Evolutionary conservation across 148 eudicot species (phyloP).

Genomic region (Heliamphora exappendiculata): DNA sequence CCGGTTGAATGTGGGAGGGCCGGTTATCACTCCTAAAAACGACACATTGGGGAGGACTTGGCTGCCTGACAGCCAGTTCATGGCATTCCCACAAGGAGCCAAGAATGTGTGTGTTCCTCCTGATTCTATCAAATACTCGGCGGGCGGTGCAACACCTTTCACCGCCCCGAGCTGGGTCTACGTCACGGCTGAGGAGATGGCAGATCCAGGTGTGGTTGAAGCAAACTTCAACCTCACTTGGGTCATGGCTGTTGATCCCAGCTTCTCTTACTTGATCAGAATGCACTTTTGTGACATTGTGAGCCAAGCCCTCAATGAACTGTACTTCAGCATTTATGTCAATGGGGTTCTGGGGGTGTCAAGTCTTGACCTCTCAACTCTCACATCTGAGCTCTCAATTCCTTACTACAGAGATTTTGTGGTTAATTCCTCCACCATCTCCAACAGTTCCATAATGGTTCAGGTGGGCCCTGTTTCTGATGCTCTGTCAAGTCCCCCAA

Average conservation of each 20-base stretch:
- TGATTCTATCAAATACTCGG: constrained; percentile 26
- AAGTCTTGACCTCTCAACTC: constrained; percentile 39
- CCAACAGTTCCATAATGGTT: constrained; percentile 34
- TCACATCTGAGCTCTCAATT: constrained; percentile 34
- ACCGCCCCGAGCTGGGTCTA: constrained; percentile 50
- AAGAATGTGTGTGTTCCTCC: constrained; percentile 23
- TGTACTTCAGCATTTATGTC: constrained; percentile 50
- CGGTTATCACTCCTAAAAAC: constrained; percentile 36
- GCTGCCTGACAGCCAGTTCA: constrained; percentile 31
- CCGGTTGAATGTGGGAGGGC: constrained; percentile 53
- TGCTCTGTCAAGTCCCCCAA: constrained; percentile 16
- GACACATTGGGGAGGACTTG: constrained; percentile 56
- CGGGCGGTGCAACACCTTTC: constrained; percentile 37
- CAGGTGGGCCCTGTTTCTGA: constrained; percentile 43
- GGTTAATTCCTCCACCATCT: constrained; percentile 36
- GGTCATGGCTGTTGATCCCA: constrained; percentile 43
- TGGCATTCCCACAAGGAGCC: constrained; percentile 36
- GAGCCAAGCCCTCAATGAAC: constrained; percentile 30
- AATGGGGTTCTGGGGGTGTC: constrained; percentile 41
- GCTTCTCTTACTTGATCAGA: constrained; percentile 45
- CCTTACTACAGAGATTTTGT: constrained; percentile 57
- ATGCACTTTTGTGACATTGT: constrained; percentile 65
- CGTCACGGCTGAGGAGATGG: constrained; percentile 43
- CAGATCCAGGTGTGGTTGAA: constrained; percentile 18
- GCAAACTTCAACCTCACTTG: constrained; percentile 51